Evolutionary conservation across 306 rosid species (phyloP), one percentile per base, ranked within the genome.

Genomic region (Cotoneaster glaucophyllus): DNA sequence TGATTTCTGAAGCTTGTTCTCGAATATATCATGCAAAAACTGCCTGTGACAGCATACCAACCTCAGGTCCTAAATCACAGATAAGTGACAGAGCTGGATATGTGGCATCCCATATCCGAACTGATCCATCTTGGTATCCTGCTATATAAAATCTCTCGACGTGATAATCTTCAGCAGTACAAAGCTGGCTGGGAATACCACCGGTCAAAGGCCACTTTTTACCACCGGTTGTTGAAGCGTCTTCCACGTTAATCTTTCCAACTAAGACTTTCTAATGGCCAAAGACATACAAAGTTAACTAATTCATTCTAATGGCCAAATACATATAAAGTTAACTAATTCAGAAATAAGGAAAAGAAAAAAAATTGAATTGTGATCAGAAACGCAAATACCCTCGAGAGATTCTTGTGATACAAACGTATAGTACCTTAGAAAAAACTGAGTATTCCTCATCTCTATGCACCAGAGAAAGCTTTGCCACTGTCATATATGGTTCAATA

Each of bases 91-190:
- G 73, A 77, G 85, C 75, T 68, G 96, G 92, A 89, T 78, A 76
- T 37, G 96, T 91, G 76, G 93, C 96, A 86, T 93, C 96, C 97
- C 96, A 93, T 79, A 91, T 68, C 83, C 84, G 78, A 84, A 90
- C 77, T 74, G 97, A 93, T 76, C 97, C 98, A 85, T 93, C 96
- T 83, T 73, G 87, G 81, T 93, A 91, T 83, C 98, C 98, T 69
- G 96, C 88, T 73, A 91, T 79, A 76, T 88, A 93, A 65, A 93
- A 64, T 80, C 77, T 86, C 84, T 88, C 85, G 32, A 82, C 86
- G 70, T 78, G 88, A 82, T 79, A 89, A 77, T 73, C 76, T 79
- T 82, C 89, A 43, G 75, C 32, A 67, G 77, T 74, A 71, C 31
- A 65, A 79, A 75, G 31, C 69, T 80, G 87, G 78, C 85, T 81